phyloP scores from a whole-genome alignment of 2,329 filamentous ascomycete species.

The Alternaria sp. region DNA sequence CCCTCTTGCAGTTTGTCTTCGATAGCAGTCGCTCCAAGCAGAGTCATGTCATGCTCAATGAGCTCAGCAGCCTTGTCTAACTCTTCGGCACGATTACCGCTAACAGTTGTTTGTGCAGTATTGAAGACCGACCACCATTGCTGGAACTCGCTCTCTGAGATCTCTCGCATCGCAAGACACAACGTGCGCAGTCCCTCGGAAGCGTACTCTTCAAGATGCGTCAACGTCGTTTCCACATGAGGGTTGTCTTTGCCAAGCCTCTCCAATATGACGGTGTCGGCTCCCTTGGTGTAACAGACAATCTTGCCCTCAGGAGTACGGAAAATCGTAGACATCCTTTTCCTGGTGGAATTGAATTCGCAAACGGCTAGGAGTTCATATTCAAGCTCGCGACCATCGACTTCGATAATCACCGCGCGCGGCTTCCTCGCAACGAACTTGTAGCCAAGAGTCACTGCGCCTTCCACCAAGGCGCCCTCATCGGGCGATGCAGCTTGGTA shows the following conservation, averaged over 20 bases:
- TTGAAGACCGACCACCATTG: conserved; percentile 91
- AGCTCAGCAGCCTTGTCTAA: conserved; percentile 96
- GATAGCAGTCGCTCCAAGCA: conserved; percentile 95
- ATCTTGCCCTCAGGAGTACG: conserved; percentile 96
- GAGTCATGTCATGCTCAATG: conserved; percentile 89
- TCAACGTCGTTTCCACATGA: conserved; percentile 86
- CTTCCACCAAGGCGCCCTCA: conserved; percentile 95
- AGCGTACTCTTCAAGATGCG: conserved; percentile 98
- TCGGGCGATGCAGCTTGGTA: conserved; percentile 98
- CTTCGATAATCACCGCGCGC: conserved; percentile 82
- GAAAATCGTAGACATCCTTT: conserved; percentile 98
- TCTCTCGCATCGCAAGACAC: conserved; percentile 92
- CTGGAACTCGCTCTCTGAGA: conserved; percentile 86
- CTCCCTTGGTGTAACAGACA: conserved; percentile 92
- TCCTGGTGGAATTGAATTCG: conserved; percentile 97
- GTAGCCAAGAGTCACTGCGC: conserved; percentile 86
- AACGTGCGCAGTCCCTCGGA: conserved; percentile 94
- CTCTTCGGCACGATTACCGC: conserved; percentile 91
- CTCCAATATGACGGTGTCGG: conserved; percentile 96
- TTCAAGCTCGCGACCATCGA: conserved; percentile 73
- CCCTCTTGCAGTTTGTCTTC: conserved; percentile 97
- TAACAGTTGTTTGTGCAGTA: conserved; percentile 85
- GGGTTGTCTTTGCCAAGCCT: conserved; percentile 81
- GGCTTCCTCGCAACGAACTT: conserved; percentile 91
- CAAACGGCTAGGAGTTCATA: conserved; percentile 96